Evolutionary conservation across 257 asterid species (phyloP).

Genomic region (Linaria vulgaris): DNA sequence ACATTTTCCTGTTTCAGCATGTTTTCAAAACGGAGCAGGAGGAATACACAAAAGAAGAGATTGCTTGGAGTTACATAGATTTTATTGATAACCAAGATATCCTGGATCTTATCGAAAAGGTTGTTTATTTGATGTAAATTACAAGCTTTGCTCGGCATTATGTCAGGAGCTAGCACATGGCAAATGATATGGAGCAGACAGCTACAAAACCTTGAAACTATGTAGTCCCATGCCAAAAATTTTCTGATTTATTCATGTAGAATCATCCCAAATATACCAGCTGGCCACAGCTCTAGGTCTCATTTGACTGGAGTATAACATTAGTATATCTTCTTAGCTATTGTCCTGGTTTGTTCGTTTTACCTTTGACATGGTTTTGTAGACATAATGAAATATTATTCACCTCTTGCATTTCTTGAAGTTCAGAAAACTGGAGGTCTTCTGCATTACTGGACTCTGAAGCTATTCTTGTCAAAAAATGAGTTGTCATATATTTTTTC

Average conservation of each 20-base stretch:
- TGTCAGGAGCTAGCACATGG: too few species aligned
- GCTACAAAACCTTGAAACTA: background rate
- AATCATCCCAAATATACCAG: background rate
- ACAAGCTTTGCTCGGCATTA: too few species aligned
- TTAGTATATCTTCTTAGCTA: too few species aligned
- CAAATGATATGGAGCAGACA: too few species aligned
- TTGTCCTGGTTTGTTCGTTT: background rate
- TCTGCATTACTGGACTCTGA: slow-evolving; percentile 17
- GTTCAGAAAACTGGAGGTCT: slow-evolving; percentile 12
- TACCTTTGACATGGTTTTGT: background rate
- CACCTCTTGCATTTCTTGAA: slow-evolving; percentile 6
- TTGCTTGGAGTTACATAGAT: slow-evolving; percentile 97
- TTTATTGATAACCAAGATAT: slow-evolving; percentile 97
- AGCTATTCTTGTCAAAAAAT: background rate
- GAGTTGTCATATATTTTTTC: slow-evolving; percentile 2
- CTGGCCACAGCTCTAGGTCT: slow-evolving; percentile 1
- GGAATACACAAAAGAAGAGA: slow-evolving; percentile 89
- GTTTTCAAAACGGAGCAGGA: slow-evolving; percentile 99
- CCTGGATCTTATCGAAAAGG: slow-evolving; percentile 98
- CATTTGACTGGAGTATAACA: background rate
- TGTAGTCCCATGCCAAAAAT: slow-evolving; percentile 4
- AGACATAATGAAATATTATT: background rate
- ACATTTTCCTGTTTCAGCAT: slow-evolving; percentile 56
- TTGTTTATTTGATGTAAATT: slow-evolving; percentile 23
- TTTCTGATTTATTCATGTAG: slow-evolving; percentile 12